Base-by-base conservation (phyloP, 2,329 filamentous ascomycete genomes). In the Cordyceps pruinosa region DNA sequence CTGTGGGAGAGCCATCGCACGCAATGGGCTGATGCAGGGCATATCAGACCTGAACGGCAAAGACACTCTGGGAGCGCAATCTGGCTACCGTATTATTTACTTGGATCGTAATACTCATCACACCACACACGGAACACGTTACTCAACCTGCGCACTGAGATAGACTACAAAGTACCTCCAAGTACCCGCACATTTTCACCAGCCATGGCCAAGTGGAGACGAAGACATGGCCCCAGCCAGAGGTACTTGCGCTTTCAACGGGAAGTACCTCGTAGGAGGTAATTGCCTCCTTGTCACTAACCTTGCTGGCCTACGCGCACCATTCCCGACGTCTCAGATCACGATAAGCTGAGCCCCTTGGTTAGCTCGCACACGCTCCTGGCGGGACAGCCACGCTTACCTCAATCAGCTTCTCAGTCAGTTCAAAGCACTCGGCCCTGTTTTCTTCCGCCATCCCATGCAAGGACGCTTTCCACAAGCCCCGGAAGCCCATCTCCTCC, bases 401-500 rank as follows among this genome's bases (percentile, higher is more conserved):
- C 74, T 84, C 81, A 61, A 85, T 85, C 34, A 86, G 71, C 67
- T 79, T 82, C 65, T 84, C 82, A 2, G 80, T 85, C 46, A 84
- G 67, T 46, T 71, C 70, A 56, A 82, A 77, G 63, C 78, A 81
- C 61, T 78, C 75, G 55, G 73, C 75, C 60, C 80, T 78, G 12
- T 76, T 73, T 12, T 80, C 78, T 46, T 77, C 75, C 32, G 71
- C 70, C 17, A 76, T 74, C 34, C 73, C 77, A 53, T 80, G 77
- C 1, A 78, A 80, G 59, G 79, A 81, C 5, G 77, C 77, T 25
- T 77, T 76, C 82, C 82, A 87, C 2, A 88, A 70, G 0, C 85
- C 85, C 9, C 78, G 76, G 60, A 88, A 87, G 2, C 85, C 85
- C 67, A 83, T 78, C 3, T 80, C 77, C 37, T 83, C 77, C 9